A percentile compares a stretch with the other conserved stretches of the same genome.
phyloP scores from a whole-genome alignment of 1,284 basidiomycete genomes.

The Fomes fomentarius region DNA sequence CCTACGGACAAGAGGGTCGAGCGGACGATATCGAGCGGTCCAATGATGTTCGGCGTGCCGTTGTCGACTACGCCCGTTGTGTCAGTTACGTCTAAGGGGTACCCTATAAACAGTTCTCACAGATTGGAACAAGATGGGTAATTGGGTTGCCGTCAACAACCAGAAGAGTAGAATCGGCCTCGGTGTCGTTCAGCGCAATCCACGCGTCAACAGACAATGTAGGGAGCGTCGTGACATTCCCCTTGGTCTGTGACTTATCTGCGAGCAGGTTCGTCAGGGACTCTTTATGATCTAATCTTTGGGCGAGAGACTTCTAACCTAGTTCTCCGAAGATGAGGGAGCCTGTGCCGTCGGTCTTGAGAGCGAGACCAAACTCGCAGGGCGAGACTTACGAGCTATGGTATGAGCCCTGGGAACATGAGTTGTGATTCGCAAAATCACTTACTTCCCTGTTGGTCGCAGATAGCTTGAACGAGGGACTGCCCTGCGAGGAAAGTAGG shows the following conservation, averaged over 20 bases:
- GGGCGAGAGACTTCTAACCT: background rate
- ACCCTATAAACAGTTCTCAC: conserved; percentile 3
- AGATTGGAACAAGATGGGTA: conserved; percentile 6
- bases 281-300: background rate
- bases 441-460: conserved; percentile 9
- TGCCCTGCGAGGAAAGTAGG: conserved; percentile 11
- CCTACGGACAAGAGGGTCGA: conserved; percentile 3
- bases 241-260: conserved; percentile 8
- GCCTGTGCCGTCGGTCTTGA: conserved; percentile 4
- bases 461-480: conserved; percentile 12
- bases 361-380: conserved; percentile 12
- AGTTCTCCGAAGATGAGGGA: conserved; percentile 8
- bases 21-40: conserved; percentile 9
- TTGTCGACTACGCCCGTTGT: conserved; percentile 19
- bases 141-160: conserved; percentile 14
- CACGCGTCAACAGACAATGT: conserved; percentile 2
- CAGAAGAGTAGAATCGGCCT: conserved; percentile 5
- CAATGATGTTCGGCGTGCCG: conserved; percentile 20
- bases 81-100: too few relatives aligned
- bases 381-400: conserved; percentile 3
- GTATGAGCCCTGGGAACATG: too few relatives aligned
- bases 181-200: conserved; percentile 7
- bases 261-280: background rate
- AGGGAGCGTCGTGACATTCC: conserved; percentile 9
- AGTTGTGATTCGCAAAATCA: background rate